Percentiles rank a stretch among this genome's conserved stretches.
Conservation (phyloP, 352 stramenopile species). For the Hyaloperonospora brassicae region DNA sequence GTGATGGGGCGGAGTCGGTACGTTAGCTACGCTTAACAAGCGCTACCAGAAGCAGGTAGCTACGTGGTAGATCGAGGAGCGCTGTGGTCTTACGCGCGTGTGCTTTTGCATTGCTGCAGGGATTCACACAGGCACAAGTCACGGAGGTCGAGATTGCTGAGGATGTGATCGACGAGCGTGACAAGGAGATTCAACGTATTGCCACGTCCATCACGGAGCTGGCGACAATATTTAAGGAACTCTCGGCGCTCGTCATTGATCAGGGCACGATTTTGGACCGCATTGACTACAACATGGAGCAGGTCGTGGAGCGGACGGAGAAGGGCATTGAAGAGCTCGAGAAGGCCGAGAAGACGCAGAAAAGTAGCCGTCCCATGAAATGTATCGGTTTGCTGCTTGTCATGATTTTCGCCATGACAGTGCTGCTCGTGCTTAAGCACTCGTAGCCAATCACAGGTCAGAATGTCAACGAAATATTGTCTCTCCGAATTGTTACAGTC, state of each 20-base stretch:
- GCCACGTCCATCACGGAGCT: slow-evolving; percentile 98
- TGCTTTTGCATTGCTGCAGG: slow-evolving; percentile 26
- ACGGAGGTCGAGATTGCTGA: slow-evolving; percentile 95
- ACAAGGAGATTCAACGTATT: slow-evolving; percentile 96
- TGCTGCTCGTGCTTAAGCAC: slow-evolving; percentile 89
- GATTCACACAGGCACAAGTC: slow-evolving; percentile 93
- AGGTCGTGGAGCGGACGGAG: slow-evolving; percentile 98
- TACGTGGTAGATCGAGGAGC: not conserved
- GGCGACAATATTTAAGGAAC: slow-evolving; percentile 99
- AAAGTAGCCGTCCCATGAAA: slow-evolving; percentile 94
- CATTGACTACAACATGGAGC: slow-evolving; percentile 99
- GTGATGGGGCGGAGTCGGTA: slow-evolving; percentile 28
- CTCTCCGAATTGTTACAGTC: slow-evolving; percentile 10
- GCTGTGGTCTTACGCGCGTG: not conserved
- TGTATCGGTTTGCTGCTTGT: slow-evolving; percentile 89
- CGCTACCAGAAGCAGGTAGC: too few species aligned
- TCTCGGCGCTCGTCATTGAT: slow-evolving; percentile 99
- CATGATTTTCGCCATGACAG: slow-evolving; percentile 91
- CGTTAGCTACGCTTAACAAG: not conserved
- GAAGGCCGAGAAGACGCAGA: slow-evolving; percentile 98
- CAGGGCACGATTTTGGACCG: slow-evolving; percentile 99
- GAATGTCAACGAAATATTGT: slow-evolving; percentile 23
- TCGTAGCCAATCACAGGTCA: slow-evolving; percentile 34
- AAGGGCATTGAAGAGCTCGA: slow-evolving; percentile 97
- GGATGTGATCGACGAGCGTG: slow-evolving; percentile 91